Evolutionary conservation across 345 rosid genomes (phyloP), one percentile per base, ranked within the genome.

Genomic region (Salix arbutifolia): DNA sequence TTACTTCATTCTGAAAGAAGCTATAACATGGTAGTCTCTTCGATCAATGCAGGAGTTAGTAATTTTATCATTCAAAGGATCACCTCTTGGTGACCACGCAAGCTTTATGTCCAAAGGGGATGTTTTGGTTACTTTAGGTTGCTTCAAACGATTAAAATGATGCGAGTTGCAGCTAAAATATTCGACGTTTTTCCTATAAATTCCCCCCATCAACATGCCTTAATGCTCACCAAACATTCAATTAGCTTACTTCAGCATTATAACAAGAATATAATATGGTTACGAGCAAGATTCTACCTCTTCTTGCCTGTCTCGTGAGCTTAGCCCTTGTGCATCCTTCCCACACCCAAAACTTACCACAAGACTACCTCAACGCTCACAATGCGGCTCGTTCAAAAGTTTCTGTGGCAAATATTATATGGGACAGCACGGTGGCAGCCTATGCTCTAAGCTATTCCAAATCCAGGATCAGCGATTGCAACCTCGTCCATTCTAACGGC

Each of bases 401-500:
- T 3, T 70, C 58, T 14, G 79, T 80, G 4, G 76, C 46, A 12
- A 64, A 70, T 3, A 61, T 80, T 2, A 28, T 19, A 3, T 67
- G 79, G 74, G 69, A 80, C 72, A 12, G 23, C 35, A 66, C 48
- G 1, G 40, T 80, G 1, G 76, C 73, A 16, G 56, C 83, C 68
- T 80, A 76, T 44, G 83, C 79, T 9, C 77, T 71, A 60, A 53
- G 33, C 25, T 67, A 80, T 28, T 66, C 79, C 12, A 67, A 52
- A 14, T 52, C 31, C 16, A 23, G 58, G 19, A 52, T 26, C 16
- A 40, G 28, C 5, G 44, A 58, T n/a, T 80, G 83, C 70, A 67
- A 9, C 5, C 72, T 42, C 19, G 64, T 72, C 38, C 83, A 80
- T 14, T 80, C 79, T 3, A 50, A 18, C 4, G 83, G 83, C 2